Percentiles rank a stretch among this genome's conserved stretches.
phyloP scores from a whole-genome alignment of 106 monocot species.

The Phalaenopsis aphrodite region DNA sequence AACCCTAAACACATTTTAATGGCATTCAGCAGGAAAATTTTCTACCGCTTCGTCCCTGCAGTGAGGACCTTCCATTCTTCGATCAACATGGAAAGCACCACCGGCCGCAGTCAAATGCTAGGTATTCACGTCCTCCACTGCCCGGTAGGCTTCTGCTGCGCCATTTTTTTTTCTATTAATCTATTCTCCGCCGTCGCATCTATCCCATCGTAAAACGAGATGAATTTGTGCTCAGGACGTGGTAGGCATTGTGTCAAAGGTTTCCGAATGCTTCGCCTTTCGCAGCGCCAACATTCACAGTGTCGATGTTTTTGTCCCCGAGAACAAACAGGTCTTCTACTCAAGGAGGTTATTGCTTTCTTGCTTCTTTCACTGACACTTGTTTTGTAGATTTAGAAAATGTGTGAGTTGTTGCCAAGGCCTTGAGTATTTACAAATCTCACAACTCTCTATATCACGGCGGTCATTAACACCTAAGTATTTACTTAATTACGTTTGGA shows the following conservation, averaged over 20 bases:
- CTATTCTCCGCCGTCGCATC: background rate
- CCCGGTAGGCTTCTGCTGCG: constrained; percentile 31
- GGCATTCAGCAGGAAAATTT: background rate
- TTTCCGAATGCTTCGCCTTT: constrained; percentile 82
- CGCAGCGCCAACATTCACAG: constrained; percentile 70
- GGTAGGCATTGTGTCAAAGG: constrained; percentile 78
- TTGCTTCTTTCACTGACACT: background rate
- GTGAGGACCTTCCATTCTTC: background rate
- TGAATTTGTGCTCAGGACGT: constrained; percentile 28
- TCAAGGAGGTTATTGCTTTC: constrained; percentile 49
- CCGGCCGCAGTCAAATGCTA: constrained; percentile 8
- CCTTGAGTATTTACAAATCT: no score
- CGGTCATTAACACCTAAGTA: no score
- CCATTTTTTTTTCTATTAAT: background rate
- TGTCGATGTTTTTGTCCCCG: constrained; percentile 86
- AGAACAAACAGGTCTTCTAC: constrained; percentile 62
- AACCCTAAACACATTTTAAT: background rate
- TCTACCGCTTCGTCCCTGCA: background rate
- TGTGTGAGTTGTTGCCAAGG: background rate
- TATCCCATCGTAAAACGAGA: background rate
- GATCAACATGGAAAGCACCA: background rate
- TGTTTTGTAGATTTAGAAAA: background rate
- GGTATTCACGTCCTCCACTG: constrained; percentile 90
- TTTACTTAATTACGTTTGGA: no score
- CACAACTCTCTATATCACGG: no score